A percentile compares a stretch with the other conserved stretches of the same genome.
phyloP scores from a whole-genome alignment of 192 early-diverging fungal genomes.

The Haplosporangium gracile region DNA sequence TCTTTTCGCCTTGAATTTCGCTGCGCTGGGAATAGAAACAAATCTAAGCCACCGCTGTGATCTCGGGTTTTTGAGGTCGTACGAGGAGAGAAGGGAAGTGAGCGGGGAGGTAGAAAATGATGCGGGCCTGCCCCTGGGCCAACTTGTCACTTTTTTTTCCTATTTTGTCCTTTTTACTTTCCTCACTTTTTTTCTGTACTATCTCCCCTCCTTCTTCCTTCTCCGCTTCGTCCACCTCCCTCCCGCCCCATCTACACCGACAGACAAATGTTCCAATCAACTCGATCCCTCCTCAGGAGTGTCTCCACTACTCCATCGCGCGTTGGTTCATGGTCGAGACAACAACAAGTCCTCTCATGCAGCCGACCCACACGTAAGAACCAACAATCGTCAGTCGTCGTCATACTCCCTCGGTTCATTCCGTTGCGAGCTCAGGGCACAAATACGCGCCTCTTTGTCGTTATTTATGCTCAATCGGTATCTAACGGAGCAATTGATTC shows the following conservation, averaged over 20 bases:
- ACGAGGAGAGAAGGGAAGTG: constrained; percentile 5
- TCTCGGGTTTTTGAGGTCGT: constrained; percentile 15
- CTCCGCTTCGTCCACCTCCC: background rate
- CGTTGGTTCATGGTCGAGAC: background rate
- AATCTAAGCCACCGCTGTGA: background rate
- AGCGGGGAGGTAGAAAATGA: background rate
- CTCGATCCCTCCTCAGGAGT: constrained; percentile 16
- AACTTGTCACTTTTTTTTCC: background rate
- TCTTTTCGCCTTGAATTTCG: background rate
- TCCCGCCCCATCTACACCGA: background rate
- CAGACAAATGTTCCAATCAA: constrained; percentile 34
- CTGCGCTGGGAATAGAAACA: background rate
- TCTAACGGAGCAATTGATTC: background rate
- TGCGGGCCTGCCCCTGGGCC: background rate
- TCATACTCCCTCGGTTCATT: background rate
- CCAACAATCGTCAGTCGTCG: background rate
- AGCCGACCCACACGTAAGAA: constrained; percentile 32
- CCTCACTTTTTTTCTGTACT: background rate
- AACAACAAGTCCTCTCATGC: constrained; percentile 7
- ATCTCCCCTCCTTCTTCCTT: too few relatives aligned
- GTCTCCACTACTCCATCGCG: background rate
- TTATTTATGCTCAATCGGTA: background rate
- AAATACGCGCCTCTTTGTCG: background rate
- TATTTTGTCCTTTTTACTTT: background rate
- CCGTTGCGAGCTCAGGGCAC: background rate